Evolutionary conservation across 2,329 filamentous ascomycete genomes (phyloP).

Genomic region (Diaporthe vexans): DNA sequence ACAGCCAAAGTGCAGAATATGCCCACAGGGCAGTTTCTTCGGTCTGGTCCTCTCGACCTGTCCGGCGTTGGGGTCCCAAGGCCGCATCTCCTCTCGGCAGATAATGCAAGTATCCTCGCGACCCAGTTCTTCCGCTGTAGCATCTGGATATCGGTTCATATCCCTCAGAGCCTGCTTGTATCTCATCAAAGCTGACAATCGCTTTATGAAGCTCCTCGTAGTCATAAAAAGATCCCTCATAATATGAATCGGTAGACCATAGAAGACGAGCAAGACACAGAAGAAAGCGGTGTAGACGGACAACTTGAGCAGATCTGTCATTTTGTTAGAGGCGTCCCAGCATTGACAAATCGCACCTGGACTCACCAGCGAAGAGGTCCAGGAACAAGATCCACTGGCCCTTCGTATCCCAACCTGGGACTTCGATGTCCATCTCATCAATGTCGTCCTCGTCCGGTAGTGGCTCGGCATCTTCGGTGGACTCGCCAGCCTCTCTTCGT

Average conservation of each 20-base stretch:
- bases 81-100: slow-evolving; percentile 94
- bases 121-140: slow-evolving; percentile 85
- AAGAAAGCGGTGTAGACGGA: slow-evolving; percentile 93
- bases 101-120: slow-evolving; percentile 97
- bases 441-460: slow-evolving; percentile 76
- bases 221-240: slow-evolving; percentile 96
- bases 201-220: slow-evolving; percentile 89
- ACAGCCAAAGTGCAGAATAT: slow-evolving; percentile 94
- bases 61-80: slow-evolving; percentile 77
- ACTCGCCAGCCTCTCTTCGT: slow-evolving; percentile 61
- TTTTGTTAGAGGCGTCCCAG: slow-evolving; percentile 1
- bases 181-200: slow-evolving; percentile 87
- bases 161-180: slow-evolving; percentile 93
- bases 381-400: slow-evolving; percentile 92
- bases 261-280: slow-evolving; percentile 91
- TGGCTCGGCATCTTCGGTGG: slow-evolving; percentile 62
- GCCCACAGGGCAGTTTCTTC: slow-evolving; percentile 96
- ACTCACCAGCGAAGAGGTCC: slow-evolving; percentile 83
- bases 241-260: slow-evolving; percentile 96
- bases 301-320: slow-evolving; percentile 87
- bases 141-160: slow-evolving; percentile 96
- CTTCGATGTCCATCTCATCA: slow-evolving; percentile 94
- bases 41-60: slow-evolving; percentile 87
- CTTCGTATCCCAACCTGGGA: slow-evolving; percentile 96
- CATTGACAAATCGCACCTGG: not conserved